Percentiles rank a stretch among this genome's conserved stretches.
These are phyloP conservation scores for Kappamyces sp. DNA, from an alignment of 192 early-diverging fungal species.

Conservation along the genomic window DNA sequence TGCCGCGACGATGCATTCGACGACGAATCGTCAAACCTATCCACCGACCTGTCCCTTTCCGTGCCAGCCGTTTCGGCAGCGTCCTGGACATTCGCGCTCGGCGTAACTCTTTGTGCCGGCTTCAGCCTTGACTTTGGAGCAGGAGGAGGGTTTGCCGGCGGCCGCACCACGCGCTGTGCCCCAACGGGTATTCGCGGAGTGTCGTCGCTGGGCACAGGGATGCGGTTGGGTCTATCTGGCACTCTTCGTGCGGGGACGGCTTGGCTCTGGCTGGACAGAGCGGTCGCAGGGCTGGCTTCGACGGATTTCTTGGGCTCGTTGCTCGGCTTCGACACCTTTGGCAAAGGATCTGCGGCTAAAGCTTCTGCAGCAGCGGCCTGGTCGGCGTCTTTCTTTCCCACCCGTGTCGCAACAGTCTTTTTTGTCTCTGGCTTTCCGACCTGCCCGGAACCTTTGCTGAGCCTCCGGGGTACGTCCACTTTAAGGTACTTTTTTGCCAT, in stretches of 20 bases:
- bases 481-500: conserved; percentile 2
- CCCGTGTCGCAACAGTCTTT: background rate
- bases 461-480: conserved; percentile 1
- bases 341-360: background rate
- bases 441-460: background rate
- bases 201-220: background rate
- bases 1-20: too few relatives aligned
- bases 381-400: background rate
- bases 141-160: background rate
- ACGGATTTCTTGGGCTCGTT: background rate
- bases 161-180: background rate
- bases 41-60: background rate
- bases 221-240: background rate
- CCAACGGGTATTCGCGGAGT: background rate
- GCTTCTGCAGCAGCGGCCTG: background rate
- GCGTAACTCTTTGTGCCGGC: conserved; percentile 1
- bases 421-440: background rate
- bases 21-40: too few relatives aligned
- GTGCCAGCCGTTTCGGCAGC: background rate
- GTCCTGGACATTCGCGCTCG: background rate
- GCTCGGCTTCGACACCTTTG: background rate
- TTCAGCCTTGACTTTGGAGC: conserved; percentile 4
- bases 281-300: background rate
- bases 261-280: background rate
- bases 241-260: background rate